Evolutionary conservation across 148 eudicot genomes (phyloP), one percentile per base, ranked within the genome.

Genomic region (Chenopodium formosanum): DNA sequence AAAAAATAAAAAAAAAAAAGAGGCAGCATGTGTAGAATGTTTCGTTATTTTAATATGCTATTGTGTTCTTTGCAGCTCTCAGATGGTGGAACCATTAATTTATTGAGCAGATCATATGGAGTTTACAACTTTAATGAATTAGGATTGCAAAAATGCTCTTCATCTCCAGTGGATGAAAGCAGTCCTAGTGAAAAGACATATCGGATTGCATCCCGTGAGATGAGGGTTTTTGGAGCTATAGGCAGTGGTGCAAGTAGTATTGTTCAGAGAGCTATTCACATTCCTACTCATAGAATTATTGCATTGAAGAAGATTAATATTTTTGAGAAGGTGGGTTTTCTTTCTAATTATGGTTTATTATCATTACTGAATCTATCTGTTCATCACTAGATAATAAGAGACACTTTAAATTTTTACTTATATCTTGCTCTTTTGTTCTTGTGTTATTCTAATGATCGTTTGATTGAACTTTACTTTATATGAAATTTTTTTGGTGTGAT

Each of bases 241-340:
- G 99, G 99, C 78, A 90, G 94, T 86, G 99, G 97, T 73, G 99
- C 99, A 50, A 95, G 99, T 88, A 95, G 99, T 88, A 90, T 95
- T 84, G 99, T 93, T 82, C 97, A 95, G 85, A 86, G 97, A 88
- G 99, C 99, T 74, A 86, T 95, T 82, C 99, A 93, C 81, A 91
- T 93, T 67, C 99, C 99, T 2, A 86, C 83, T 79, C 97, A 95
- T 87, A 85, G 94, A 83, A 91, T 93, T 68, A 82, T 93, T 79
- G 99, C 99, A 83, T 89, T 95, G 86, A 95, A 95, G 87, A 95
- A 93, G 89, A 95, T 95, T 34, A 95, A 95, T 85, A 92, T 95
- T 52, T 95, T 95, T 81, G 99, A 95, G 70, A 95, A 95, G 99
- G 99, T 95, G 17, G 11, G 67, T 19, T n/a, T 34, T 22, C 13